Evolutionary conservation across 2,329 filamentous ascomycete species (phyloP), one percentile per base, ranked within the genome.

Genomic region (Xylaria arbuscula): DNA sequence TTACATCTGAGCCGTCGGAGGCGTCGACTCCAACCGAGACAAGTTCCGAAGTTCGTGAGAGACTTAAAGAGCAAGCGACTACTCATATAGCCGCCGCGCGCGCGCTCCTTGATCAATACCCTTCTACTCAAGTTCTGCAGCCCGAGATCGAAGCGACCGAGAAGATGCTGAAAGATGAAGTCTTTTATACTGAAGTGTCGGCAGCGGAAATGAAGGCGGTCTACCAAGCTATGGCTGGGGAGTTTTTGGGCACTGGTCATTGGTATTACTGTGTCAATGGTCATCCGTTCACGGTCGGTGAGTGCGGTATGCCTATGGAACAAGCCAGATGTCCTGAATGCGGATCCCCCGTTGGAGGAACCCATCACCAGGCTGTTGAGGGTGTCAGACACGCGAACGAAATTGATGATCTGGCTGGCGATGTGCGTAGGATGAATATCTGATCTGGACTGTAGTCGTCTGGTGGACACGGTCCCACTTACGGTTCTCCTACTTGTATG

Each of bases 301-400:
- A 92, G 68, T 91, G 89, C 73, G 89, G 89, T 1, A 87, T 88
- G 83, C 87, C 90, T 0, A 90, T 91, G 87, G 69, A 92, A 75
- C 63, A 74, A 19, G 84, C 89, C 1, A 77, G 77, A 1, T 93
- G 91, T 71, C 89, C 90, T 0, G 85, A 92, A 70, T 93, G 90
- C 70, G 84, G 82, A 1, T 82, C 82, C 1, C 69, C 77, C 0
- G 83, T 92, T 36, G 90, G 89, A 1, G 90, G 90, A 0, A 74
- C 72, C 54, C 10, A 83, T 47, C 88, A 91, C 75, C 62, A 9
- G 9, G 68, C 83, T n/a, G 84, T 80, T 0, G 79, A 75, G 15
- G 89, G 89, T 1, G 87, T 90, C 1, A 80, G 75, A 13, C 80
- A 74, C 51, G 88, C 87, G 0, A 68, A 42, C 0, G 81, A 85